Conservation (phyloP, 495 filamentous ascomycete species). For the Neurospora pannonica region DNA sequence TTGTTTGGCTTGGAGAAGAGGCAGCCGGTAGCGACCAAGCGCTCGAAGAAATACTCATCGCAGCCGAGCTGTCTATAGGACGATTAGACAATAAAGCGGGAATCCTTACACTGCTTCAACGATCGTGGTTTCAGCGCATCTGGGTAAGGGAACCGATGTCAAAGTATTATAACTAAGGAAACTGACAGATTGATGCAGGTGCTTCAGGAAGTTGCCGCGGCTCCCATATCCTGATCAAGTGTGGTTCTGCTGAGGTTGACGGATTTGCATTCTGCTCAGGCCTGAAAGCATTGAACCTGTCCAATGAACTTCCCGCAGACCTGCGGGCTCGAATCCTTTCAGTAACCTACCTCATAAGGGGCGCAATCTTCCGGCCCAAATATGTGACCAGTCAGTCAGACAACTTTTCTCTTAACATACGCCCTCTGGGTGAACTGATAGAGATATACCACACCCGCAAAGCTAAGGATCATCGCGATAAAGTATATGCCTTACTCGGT, state of each 20-base stretch:
- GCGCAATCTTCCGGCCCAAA: slow-evolving; percentile 17
- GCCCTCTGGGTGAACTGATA: slow-evolving; percentile 21
- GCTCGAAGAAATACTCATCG: slow-evolving; percentile 9
- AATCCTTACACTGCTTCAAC: too few species aligned
- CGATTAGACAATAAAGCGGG: neutral
- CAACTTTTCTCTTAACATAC: slow-evolving; percentile 14
- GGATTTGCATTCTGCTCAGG: too few species aligned
- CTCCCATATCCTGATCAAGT: too few species aligned
- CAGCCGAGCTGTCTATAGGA: slow-evolving; percentile 6
- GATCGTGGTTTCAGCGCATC: too few species aligned
- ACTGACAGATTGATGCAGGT: too few species aligned
- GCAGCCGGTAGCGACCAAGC: slow-evolving; percentile 14
- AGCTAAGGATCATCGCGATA: slow-evolving; percentile 23
- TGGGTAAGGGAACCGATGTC: too few species aligned
- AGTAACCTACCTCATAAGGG: slow-evolving; percentile 19
- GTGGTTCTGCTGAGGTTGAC: too few species aligned
- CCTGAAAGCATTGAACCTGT: neutral
- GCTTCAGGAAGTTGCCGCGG: too few species aligned
- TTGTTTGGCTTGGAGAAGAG: slow-evolving; percentile 29
- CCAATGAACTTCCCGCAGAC: neutral
- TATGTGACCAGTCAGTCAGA: slow-evolving; percentile 5
- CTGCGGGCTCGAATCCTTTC: slow-evolving; percentile 3
- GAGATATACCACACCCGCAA: slow-evolving; percentile 25
- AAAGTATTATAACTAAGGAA: too few species aligned
- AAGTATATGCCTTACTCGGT: slow-evolving; percentile 29